These are phyloP conservation scores for Sclerotinia minor DNA, from an alignment of 2,329 filamentous ascomycete genomes.

Conservation along the genomic window DNA sequence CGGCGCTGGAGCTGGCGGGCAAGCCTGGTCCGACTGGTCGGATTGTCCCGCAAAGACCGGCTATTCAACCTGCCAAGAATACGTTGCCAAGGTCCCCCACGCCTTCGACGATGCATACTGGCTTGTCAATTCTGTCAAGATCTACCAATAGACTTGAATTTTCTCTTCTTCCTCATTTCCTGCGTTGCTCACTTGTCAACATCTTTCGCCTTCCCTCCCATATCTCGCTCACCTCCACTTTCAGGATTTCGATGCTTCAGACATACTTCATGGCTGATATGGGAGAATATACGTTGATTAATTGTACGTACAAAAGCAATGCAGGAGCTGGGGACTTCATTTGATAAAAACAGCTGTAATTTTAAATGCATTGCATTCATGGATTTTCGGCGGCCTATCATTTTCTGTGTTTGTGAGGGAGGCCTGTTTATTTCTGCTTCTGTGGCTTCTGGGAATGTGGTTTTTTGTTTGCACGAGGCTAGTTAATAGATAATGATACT, in stretches of 20 bases:
- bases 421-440: background rate
- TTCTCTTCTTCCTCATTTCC: background rate
- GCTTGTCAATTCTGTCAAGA: constrained; percentile 69
- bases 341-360: background rate
- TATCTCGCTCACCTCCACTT: too few relatives aligned
- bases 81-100: constrained; percentile 67
- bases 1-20: constrained; percentile 75
- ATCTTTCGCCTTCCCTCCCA: background rate
- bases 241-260: background rate
- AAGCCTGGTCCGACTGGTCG: constrained; percentile 48
- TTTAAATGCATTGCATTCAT: background rate
- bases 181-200: background rate
- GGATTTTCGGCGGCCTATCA: background rate
- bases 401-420: background rate
- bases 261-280: background rate
- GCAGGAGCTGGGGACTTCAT: background rate
- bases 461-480: background rate
- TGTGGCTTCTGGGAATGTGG: background rate
- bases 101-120: constrained; percentile 76
- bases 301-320: background rate
- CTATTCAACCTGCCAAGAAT: constrained; percentile 68
- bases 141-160: constrained; percentile 50
- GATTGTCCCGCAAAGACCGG: constrained; percentile 58
- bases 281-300: background rate
- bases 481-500: background rate